Base-by-base conservation (phyloP, 257 asterid species). In the Solanum pennellii region DNA sequence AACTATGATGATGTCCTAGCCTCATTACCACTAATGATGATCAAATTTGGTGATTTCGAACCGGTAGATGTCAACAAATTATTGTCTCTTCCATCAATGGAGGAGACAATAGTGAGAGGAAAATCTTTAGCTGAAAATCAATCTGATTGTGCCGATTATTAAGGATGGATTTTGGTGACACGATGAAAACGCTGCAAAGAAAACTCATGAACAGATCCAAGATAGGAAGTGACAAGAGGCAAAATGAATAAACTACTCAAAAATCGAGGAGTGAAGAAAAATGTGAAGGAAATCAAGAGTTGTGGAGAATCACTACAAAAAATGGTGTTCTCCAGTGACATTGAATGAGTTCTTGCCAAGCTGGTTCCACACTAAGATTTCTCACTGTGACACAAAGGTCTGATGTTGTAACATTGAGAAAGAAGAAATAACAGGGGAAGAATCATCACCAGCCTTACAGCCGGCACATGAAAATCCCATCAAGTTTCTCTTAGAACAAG, bases 241-340 rank as follows among this genome's bases (percentile, higher is more conserved):
- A 65, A 65, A 4, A 65, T 0, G 18, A 65, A 10, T 16, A 65
- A 65, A 5, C 7, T n/a, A 65, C 72, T 12, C 2, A n/a, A 65
- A 5, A 65, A 15, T n/a, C 0, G 0, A 5, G 0, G 72, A 12
- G 33, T 65, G 1, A n/a, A 65, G 1, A 65, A 65, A 1, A 25
- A 12, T 25, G 4, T 65, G 33, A 65, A 12, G 18, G 18, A n/a
- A n/a, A n/a, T 65, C 0, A 12, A 25, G 2, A 25, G 9, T n/a
- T 5, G 18, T 23, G 33, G 35, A 25, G 18, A 65, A n/a, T 65
- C 3, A 25, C 3, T n/a, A 65, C 5, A 0, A 65, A 65, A 65
- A 65, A 27, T 0, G 4, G 0, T 4, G 21, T 65, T 65, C 33
- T 65, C 20, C 20, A 2, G 33, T 25, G 18, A 65, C 7, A 9